Evolutionary conservation across 768 basidiomycete species (phyloP).

Genomic region (Russula dissimulans): DNA sequence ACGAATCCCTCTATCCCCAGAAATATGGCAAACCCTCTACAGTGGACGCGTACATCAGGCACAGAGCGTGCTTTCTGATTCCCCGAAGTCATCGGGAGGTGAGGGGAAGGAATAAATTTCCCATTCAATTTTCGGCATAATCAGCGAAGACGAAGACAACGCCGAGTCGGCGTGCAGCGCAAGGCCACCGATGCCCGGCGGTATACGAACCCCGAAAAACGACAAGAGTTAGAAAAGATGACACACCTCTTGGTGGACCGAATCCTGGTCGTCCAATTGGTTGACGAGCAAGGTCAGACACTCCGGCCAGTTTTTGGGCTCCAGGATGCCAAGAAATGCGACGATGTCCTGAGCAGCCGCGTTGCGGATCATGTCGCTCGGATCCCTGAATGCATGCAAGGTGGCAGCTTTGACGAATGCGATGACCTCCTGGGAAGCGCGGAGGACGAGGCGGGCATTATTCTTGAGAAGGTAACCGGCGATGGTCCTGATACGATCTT

Average conservation of each 20-base stretch:
- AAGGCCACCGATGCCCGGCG: neutral
- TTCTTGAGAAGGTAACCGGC: slow-evolving; percentile 98
- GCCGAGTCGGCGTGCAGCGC: neutral
- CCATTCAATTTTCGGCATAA: neutral
- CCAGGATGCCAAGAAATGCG: slow-evolving; percentile 76
- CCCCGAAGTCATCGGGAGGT: neutral
- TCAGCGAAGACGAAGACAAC: neutral
- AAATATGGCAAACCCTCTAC: neutral
- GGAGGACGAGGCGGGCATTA: slow-evolving; percentile 72
- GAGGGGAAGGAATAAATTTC: neutral
- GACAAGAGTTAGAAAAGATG: neutral
- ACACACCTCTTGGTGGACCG: slow-evolving; percentile 78
- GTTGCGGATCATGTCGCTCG: slow-evolving; percentile 81
- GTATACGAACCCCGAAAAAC: neutral
- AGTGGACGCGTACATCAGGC: neutral
- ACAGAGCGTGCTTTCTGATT: neutral
- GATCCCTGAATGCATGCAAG: slow-evolving; percentile 73
- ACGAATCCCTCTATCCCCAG: neutral
- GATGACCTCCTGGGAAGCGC: slow-evolving; percentile 53
- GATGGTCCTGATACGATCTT: slow-evolving; percentile 89
- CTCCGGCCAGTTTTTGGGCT: slow-evolving; percentile 92
- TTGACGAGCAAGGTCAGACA: slow-evolving; percentile 79
- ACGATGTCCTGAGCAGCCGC: slow-evolving; percentile 92
- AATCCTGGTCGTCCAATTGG: slow-evolving; percentile 67
- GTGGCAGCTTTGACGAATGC: slow-evolving; percentile 69